Evolutionary conservation across 768 basidiomycete genomes (phyloP).

Genomic region (Pulveroboletus ravenelii): DNA sequence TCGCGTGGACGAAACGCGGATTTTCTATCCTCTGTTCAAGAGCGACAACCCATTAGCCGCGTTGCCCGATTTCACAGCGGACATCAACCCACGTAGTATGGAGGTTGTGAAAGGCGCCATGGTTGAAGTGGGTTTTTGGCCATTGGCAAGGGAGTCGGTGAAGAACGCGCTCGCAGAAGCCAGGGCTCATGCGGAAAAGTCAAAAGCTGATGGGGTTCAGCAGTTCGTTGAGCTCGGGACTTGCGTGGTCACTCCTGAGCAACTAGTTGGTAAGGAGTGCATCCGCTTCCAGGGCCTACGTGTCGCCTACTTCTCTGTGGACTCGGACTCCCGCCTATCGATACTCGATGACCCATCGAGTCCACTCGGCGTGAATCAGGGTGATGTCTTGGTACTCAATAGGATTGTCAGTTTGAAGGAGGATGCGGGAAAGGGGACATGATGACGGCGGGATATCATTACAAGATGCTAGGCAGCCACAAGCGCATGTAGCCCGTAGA

Average conservation of each 20-base stretch:
- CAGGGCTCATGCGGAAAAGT: slow-evolving; percentile 56
- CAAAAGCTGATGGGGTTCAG: slow-evolving; percentile 40
- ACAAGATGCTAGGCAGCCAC: slow-evolving; percentile 54
- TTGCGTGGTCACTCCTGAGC: slow-evolving; percentile 66
- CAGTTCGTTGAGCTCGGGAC: slow-evolving; percentile 44
- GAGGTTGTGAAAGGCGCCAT: slow-evolving; percentile 78
- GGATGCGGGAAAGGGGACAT: slow-evolving; percentile 69
- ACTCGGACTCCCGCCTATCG: slow-evolving; percentile 74
- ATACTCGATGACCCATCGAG: slow-evolving; percentile 52
- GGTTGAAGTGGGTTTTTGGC: slow-evolving; percentile 87
- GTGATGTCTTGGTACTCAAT: slow-evolving; percentile 83
- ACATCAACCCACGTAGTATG: slow-evolving; percentile 79
- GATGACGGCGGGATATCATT: slow-evolving; percentile 10
- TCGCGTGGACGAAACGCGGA: slow-evolving; percentile 78
- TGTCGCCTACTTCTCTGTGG: slow-evolving; percentile 91
- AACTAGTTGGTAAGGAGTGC: slow-evolving; percentile 86
- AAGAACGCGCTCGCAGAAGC: slow-evolving; percentile 63
- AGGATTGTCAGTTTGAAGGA: slow-evolving; percentile 93
- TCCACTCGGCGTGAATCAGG: slow-evolving; percentile 47
- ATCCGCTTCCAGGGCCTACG: slow-evolving; percentile 96
- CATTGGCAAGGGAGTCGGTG: slow-evolving; percentile 66
- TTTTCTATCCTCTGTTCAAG: slow-evolving; percentile 93
- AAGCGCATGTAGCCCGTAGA: slow-evolving; percentile 87
- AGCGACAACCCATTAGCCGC: slow-evolving; percentile 77
- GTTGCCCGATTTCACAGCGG: slow-evolving; percentile 71